A percentile compares a stretch with the other conserved stretches of the same genome.
Evolutionary conservation across 1,284 basidiomycete genomes (phyloP).

Genomic region (Ceratobasidium sp.): DNA sequence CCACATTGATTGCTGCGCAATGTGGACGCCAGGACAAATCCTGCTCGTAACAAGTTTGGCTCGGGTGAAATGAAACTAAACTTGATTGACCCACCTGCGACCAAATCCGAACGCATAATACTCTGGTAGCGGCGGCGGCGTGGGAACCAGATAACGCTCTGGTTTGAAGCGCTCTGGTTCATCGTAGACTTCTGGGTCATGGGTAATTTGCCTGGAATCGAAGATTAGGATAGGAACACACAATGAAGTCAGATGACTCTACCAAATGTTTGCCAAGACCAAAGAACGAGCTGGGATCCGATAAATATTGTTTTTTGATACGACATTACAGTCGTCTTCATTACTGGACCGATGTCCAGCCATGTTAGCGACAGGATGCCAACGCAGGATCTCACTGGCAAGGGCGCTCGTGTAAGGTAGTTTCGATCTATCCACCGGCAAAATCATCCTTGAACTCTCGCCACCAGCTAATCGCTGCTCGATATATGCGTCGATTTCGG

Average conservation of each 20-base stretch:
- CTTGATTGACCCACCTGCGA: background rate
- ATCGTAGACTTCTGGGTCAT: slow-evolving; percentile 88
- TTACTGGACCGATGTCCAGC: background rate
- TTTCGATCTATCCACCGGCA: background rate
- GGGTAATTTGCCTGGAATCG: slow-evolving; percentile 54
- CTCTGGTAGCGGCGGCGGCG: slow-evolving; percentile 54
- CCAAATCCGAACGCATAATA: slow-evolving; percentile 29
- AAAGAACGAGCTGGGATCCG: slow-evolving; percentile 18
- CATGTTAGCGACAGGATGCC: slow-evolving; percentile 16
- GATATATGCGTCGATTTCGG: slow-evolving; percentile 4
- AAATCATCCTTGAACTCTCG: background rate
- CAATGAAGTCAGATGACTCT: background rate
- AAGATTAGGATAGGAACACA: background rate
- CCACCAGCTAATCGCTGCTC: background rate
- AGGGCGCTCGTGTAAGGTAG: slow-evolving; percentile 24
- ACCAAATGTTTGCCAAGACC: slow-evolving; percentile 20
- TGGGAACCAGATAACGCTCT: slow-evolving; percentile 90
- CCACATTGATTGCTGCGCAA: background rate
- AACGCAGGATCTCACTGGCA: slow-evolving; percentile 13
- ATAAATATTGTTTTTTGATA: background rate
- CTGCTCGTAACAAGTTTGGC: background rate
- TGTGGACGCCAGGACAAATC: background rate
- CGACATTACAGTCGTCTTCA: slow-evolving; percentile 19
- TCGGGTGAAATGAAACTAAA: background rate
- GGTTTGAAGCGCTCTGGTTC: slow-evolving; percentile 85